Percentiles rank a stretch among this genome's conserved stretches.
phyloP scores from a whole-genome alignment of 148 eudicot genomes.

The Heliosperma pusillum region DNA sequence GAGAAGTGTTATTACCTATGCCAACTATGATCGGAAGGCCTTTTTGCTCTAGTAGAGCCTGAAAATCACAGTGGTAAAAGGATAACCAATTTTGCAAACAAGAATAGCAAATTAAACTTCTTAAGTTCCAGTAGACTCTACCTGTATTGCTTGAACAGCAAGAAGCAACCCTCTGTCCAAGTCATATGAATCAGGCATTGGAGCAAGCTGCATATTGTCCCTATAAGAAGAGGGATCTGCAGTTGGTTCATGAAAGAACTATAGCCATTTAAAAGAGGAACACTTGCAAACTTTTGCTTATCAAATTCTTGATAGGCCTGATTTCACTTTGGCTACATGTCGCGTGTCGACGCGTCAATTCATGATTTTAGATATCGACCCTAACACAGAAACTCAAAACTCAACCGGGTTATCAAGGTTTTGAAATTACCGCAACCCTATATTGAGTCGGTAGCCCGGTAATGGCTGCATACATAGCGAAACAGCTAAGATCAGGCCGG shows the following conservation, averaged over 20 bases:
- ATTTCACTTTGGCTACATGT: not conserved
- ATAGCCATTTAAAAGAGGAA: conserved; percentile 22
- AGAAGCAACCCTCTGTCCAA: conserved; percentile 96
- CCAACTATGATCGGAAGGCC: conserved; percentile 94
- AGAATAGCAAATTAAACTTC: conserved; percentile 6
- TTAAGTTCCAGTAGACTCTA: conserved; percentile 13
- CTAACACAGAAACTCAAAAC: not conserved
- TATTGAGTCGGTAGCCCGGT: not conserved
- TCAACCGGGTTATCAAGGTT: not conserved
- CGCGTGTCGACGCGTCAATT: not conserved
- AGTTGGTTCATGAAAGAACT: conserved; percentile 72
- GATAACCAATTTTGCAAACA: not conserved
- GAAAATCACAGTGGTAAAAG: conserved; percentile 23
- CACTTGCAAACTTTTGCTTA: conserved; percentile 8
- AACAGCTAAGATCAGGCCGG: not conserved
- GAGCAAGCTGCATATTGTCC: conserved; percentile 86
- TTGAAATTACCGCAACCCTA: not conserved
- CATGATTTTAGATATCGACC: not conserved
- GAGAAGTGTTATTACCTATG: conserved; percentile 54
- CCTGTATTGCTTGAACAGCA: conserved; percentile 98
- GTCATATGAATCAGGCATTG: conserved; percentile 98
- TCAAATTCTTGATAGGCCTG: not conserved
- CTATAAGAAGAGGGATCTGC: conserved; percentile 90
- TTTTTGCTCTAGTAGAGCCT: conserved; percentile 92
- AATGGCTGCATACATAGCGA: not conserved